Evolutionary conservation across 352 stramenopile genomes (phyloP), one percentile per base, ranked within the genome.

Genomic region (Phytophthora nicotianae): DNA sequence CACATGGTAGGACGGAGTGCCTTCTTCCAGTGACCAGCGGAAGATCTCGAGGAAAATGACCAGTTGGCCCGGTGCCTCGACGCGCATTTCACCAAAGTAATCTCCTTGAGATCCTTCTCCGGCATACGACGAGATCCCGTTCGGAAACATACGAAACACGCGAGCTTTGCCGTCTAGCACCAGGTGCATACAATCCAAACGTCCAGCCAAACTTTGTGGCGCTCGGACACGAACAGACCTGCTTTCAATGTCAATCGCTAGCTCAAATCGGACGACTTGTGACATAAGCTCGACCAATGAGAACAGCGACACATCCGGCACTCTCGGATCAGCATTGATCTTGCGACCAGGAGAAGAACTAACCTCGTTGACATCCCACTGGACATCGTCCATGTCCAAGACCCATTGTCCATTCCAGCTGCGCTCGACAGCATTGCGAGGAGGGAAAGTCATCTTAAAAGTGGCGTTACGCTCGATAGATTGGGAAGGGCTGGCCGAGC

Each of bases 101-200:
- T 93, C 81, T 23, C 83, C 83, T 49, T 70, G 79, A 58, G 86
- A 73, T 9, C 81, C 80, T 29, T 58, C 65, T 23, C 51, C 53
- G 21, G 74, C 65, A 20, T 54, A 66, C 19, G 81, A 74, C 21
- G 78, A 55, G 32, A 75, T 56, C 40, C 83, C 83, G 56, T 90
- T 86, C 20, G 75, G 70, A 16, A 85, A 78, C 20, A 84, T 46
- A 4, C 79, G 81, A 62, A 85, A 89, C 43, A 88, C 67, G 16
- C 79, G 79, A 32, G 79, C 80, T 32, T 79, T 85, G 21, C 72
- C 70, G 50, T 92, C 81, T 29, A 92, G 57, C 7, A 90, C 68
- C 20, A 92, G 47, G 13, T 61, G 59, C 68, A 72, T 83, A 42
- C 66, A 74, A 38, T 86, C 74, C 4, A 70, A 19, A 1, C 50